These are phyloP conservation scores for Penicillium sumatraense DNA, from an alignment of 2,329 filamentous ascomycete genomes.

Conservation along the genomic window DNA sequence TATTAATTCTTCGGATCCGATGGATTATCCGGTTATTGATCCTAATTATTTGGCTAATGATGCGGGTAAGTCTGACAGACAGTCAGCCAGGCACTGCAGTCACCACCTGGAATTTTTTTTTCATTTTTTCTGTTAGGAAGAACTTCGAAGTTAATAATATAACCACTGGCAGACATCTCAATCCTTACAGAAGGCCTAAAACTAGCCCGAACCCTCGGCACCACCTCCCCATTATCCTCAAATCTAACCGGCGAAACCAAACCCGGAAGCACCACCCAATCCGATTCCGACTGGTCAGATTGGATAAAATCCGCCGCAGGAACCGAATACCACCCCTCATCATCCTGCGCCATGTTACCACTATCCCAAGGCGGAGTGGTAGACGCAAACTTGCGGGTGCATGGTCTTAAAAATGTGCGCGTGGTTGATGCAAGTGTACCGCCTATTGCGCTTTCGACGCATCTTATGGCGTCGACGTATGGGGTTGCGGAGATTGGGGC, in stretches of 20 bases:
- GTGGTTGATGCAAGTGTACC: conserved; percentile 36
- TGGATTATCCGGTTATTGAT: conserved; percentile 36
- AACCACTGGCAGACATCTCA: conserved; percentile 29
- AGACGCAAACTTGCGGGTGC: conserved; percentile 32
- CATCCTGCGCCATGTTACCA: conserved; percentile 34
- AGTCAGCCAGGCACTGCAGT: too few species aligned
- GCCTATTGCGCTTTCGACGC: conserved; percentile 35
- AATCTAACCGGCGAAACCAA: conserved; percentile 27
- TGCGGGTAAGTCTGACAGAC: conserved; percentile 21
- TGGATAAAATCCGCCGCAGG: conserved; percentile 26
- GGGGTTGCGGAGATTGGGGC: conserved; percentile 33
- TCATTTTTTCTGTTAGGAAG: too few species aligned
- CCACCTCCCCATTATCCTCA: conserved; percentile 25
- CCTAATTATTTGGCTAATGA: conserved; percentile 33
- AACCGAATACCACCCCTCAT: conserved; percentile 33
- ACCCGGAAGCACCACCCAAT: conserved; percentile 25
- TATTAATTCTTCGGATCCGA: conserved; percentile 35
- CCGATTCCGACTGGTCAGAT: conserved; percentile 29
- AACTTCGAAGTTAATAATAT: too few species aligned
- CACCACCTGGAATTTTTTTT: too few species aligned
- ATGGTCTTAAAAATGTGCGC: conserved; percentile 36
- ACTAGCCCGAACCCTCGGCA: conserved; percentile 28
- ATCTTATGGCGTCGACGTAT: conserved; percentile 41
- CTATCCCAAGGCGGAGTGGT: conserved; percentile 32
- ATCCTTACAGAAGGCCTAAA: conserved; percentile 33